These are phyloP conservation scores for Streptanthus diversifolius DNA, from an alignment of 345 rosid genomes.

Conservation along the genomic window DNA sequence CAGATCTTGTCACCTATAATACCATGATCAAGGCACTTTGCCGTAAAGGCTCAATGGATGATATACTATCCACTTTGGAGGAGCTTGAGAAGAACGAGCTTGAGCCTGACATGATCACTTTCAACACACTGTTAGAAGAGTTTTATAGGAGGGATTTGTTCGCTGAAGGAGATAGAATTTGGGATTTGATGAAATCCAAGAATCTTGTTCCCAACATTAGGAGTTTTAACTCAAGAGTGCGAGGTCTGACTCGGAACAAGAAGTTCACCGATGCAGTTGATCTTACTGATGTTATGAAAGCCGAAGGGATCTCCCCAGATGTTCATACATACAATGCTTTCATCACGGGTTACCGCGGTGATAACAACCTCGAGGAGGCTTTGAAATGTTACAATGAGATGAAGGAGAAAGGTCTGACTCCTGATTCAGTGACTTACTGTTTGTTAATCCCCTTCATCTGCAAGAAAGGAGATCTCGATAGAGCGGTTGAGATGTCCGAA, in stretches of 20 bases:
- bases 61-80: conserved; percentile 41
- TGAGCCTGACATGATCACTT: conserved; percentile 50
- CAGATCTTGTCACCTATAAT: conserved; percentile 53
- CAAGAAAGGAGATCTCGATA: conserved; percentile 51
- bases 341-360: conserved; percentile 47
- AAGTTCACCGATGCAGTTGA: conserved; percentile 46
- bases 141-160: conserved; percentile 46
- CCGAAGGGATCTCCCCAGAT: conserved; percentile 44
- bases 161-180: conserved; percentile 57
- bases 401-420: conserved; percentile 30
- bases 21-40: conserved; percentile 55
- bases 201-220: conserved; percentile 47
- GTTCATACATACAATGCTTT: conserved; percentile 52
- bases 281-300: conserved; percentile 45
- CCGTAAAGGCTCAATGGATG: conserved; percentile 46
- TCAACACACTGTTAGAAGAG: conserved; percentile 54
- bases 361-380: conserved; percentile 44
- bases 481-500: conserved; percentile 48
- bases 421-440: conserved; percentile 40
- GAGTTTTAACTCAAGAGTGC: conserved; percentile 57
- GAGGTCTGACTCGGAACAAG: conserved; percentile 47
- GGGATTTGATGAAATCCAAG: conserved; percentile 56
- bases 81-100: conserved; percentile 56
- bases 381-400: conserved; percentile 52
- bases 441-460: conserved; percentile 45